These are phyloP conservation scores for Pyrenochaeta sp. DNA, from an alignment of 2,329 filamentous ascomycete genomes.

Conservation along the genomic window DNA sequence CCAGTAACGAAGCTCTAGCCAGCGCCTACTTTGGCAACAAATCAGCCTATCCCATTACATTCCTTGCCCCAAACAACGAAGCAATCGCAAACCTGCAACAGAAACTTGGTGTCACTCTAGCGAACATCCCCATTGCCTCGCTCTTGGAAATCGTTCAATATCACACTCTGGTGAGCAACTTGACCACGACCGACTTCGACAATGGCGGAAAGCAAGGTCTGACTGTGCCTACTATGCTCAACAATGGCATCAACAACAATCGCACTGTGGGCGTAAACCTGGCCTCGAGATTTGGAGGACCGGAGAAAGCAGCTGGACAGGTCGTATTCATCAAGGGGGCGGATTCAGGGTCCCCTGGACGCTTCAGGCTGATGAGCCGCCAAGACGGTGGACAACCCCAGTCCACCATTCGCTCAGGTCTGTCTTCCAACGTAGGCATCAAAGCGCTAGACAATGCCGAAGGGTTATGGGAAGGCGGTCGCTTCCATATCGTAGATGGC, in stretches of 20 bases:
- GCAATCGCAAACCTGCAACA: constrained; percentile 23
- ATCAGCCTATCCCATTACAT: constrained; percentile 27
- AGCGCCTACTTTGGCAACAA: constrained; percentile 20
- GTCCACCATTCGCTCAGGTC: constrained; percentile 20
- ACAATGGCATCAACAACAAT: constrained; percentile 21
- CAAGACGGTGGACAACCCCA: constrained; percentile 10
- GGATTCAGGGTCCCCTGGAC: constrained; percentile 6
- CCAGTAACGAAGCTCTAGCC: constrained; percentile 24
- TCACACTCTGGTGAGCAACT: constrained; percentile 24
- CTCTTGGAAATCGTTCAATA: constrained; percentile 29
- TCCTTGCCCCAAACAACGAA: constrained; percentile 31
- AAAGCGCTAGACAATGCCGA: constrained; percentile 12
- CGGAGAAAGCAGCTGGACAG: constrained; percentile 18
- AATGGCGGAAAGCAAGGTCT: constrained; percentile 2
- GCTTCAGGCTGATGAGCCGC: constrained; percentile 18
- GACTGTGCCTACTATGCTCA: constrained; percentile 27
- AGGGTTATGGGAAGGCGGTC: constrained; percentile 27
- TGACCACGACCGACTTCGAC: constrained; percentile 20
- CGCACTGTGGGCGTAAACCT: constrained; percentile 19
- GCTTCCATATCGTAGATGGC: constrained; percentile 29
- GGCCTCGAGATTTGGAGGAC: constrained; percentile 24
- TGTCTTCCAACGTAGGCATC: constrained; percentile 23
- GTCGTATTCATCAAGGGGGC: constrained; percentile 30
- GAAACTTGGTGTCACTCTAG: constrained; percentile 12
- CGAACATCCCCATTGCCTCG: constrained; percentile 8